A percentile compares a stretch with the other conserved stretches of the same genome.
These are phyloP conservation scores for Starmera caribaea DNA, from an alignment of 805 yeast genomes.

Conservation along the genomic window DNA sequence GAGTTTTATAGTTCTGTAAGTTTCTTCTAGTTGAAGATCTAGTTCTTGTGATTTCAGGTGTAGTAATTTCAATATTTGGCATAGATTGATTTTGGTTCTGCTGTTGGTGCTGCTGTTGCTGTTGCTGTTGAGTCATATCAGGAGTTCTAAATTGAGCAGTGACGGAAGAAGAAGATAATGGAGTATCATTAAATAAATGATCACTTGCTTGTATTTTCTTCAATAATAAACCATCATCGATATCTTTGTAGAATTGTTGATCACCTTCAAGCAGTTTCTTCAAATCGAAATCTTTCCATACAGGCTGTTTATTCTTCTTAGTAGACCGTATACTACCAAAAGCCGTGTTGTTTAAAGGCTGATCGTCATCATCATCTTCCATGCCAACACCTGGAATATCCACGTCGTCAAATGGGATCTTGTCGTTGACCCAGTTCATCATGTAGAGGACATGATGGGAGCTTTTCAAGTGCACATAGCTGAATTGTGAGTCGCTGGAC, in stretches of 20 bases:
- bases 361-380: constrained; percentile 9
- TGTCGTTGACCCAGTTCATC: constrained; percentile 22
- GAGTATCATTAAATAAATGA: constrained; percentile 2
- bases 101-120: neutral
- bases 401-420: constrained; percentile 18
- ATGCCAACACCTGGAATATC: constrained; percentile 9
- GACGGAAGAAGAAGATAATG: constrained; percentile 3
- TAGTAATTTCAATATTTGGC: constrained; percentile 8
- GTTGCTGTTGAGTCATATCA: neutral
- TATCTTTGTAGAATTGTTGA: constrained; percentile 4
- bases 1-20: constrained; percentile 14
- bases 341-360: constrained; percentile 8
- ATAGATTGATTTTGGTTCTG: neutral
- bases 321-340: constrained; percentile 17
- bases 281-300: constrained; percentile 20
- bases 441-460: constrained; percentile 23
- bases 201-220: neutral
- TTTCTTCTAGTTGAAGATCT: constrained; percentile 9
- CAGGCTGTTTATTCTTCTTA: constrained; percentile 9
- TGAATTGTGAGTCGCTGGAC: neutral
- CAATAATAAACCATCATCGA: constrained; percentile 1
- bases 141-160: neutral
- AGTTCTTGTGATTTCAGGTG: constrained; percentile 16
- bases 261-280: constrained; percentile 13
- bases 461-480: constrained; percentile 13